phyloP scores from a whole-genome alignment of 2,329 filamentous ascomycete species.

The Bipolaris bicolor region DNA sequence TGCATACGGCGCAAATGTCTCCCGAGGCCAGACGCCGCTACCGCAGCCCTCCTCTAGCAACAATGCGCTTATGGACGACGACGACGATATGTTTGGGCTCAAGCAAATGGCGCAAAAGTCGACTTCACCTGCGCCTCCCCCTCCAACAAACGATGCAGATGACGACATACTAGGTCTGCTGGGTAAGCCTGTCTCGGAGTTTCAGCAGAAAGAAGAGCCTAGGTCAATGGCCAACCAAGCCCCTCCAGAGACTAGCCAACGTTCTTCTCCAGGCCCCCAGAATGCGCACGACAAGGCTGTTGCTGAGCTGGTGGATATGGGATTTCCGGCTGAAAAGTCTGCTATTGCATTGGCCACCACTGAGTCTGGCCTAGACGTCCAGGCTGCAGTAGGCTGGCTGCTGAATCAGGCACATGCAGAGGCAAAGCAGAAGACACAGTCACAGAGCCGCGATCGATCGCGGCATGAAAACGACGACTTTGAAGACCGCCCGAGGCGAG shows the following conservation, averaged over 20 bases:
- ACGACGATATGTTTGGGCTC: conserved; percentile 89
- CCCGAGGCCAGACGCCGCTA: conserved; percentile 37
- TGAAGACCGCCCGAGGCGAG: conserved; percentile 34
- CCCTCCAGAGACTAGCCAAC: conserved; percentile 13
- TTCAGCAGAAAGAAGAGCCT: conserved; percentile 45
- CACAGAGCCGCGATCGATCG: conserved; percentile 35
- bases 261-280: conserved; percentile 32
- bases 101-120: conserved; percentile 63
- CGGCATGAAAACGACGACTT: conserved; percentile 34
- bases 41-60: conserved; percentile 25
- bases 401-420: conserved; percentile 89
- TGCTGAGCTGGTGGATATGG: conserved; percentile 91
- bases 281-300: conserved; percentile 76
- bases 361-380: conserved; percentile 78
- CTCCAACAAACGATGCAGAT: conserved; percentile 39
- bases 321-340: conserved; percentile 86
- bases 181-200: conserved; percentile 63
- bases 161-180: conserved; percentile 70
- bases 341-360: conserved; percentile 79
- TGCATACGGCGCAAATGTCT: conserved; percentile 33
- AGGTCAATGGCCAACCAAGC: conserved; percentile 14
- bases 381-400: conserved; percentile 86
- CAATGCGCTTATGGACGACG: conserved; percentile 62
- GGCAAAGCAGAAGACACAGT: conserved; percentile 70
- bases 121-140: conserved; percentile 29